Evolutionary conservation across 225 moss, liverwort and hornwort genomes (phyloP).

Genomic region (Antitrichia curtipendula): DNA sequence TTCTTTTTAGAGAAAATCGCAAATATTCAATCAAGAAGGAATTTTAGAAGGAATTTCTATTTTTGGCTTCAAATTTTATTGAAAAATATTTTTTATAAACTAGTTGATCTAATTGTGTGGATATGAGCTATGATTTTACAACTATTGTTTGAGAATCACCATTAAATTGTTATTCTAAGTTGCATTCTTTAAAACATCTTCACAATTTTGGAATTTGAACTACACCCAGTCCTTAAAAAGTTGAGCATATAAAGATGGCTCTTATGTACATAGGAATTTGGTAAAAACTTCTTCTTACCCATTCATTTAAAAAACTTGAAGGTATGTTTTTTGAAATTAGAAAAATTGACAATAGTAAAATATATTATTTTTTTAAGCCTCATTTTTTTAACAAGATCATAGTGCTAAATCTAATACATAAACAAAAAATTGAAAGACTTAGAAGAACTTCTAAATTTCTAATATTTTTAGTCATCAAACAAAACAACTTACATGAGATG

Average conservation of each 20-base stretch:
- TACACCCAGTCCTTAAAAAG: fast-evolving
- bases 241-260: fast-evolving
- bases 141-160: background rate
- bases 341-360: background rate
- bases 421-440: background rate
- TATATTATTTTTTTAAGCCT: background rate
- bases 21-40: too few species aligned
- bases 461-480: background rate
- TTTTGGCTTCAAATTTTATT: background rate
- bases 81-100: too few species aligned
- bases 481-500: too few species aligned
- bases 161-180: background rate
- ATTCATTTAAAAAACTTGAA: background rate
- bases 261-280: background rate
- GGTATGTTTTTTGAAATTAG: background rate
- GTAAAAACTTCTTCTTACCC: background rate
- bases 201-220: background rate
- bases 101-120: fast-evolving
- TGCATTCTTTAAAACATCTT: background rate
- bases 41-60: too few species aligned
- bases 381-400: background rate
- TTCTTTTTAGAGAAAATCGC: too few species aligned
- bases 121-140: background rate
- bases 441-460: background rate
- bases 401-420: background rate